Conservation (phyloP, 2,329 filamentous ascomycete genomes). For the Colletotrichum sp. region DNA sequence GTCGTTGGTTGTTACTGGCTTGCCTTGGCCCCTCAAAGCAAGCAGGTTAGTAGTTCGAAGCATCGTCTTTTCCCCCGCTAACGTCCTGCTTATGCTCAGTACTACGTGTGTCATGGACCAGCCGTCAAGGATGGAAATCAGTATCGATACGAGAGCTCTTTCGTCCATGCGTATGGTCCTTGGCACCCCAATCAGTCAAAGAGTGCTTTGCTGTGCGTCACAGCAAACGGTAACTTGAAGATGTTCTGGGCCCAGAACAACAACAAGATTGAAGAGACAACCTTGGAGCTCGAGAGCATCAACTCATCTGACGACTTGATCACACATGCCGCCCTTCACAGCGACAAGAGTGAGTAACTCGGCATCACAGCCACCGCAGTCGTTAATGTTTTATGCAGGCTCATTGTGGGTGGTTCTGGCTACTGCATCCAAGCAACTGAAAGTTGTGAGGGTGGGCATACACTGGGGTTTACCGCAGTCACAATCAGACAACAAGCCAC, state of each 20-base stretch:
- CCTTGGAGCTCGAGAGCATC: conserved; percentile 76
- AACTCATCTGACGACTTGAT: conserved; percentile 76
- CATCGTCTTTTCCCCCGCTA: conserved; percentile 13
- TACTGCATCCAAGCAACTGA: conserved; percentile 74
- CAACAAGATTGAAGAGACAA: conserved; percentile 73
- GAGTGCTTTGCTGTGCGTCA: conserved; percentile 79
- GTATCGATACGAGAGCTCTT: conserved; percentile 74
- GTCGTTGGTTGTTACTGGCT: conserved; percentile 91
- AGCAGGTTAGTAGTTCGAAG: conserved; percentile 36
- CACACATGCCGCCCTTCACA: conserved; percentile 78
- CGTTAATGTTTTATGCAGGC: conserved; percentile 9
- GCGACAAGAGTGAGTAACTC: conserved; percentile 69
- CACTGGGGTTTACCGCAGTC: conserved; percentile 71
- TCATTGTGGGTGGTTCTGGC: conserved; percentile 54
- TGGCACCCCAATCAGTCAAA: conserved; percentile 75
- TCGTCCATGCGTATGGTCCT: conserved; percentile 71
- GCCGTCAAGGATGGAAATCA: conserved; percentile 65
- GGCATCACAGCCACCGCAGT: not conserved
- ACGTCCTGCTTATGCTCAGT: conserved; percentile 24
- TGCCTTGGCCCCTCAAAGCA: conserved; percentile 55
- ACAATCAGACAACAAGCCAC: conserved; percentile 55
- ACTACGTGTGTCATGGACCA: conserved; percentile 60
- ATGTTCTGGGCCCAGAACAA: conserved; percentile 81
- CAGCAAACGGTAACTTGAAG: conserved; percentile 74
- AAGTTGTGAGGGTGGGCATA: conserved; percentile 75